Evolutionary conservation across 495 filamentous ascomycete species (phyloP), one percentile per base, ranked within the genome.

Genomic region (Aspergillus egyptiacus): DNA sequence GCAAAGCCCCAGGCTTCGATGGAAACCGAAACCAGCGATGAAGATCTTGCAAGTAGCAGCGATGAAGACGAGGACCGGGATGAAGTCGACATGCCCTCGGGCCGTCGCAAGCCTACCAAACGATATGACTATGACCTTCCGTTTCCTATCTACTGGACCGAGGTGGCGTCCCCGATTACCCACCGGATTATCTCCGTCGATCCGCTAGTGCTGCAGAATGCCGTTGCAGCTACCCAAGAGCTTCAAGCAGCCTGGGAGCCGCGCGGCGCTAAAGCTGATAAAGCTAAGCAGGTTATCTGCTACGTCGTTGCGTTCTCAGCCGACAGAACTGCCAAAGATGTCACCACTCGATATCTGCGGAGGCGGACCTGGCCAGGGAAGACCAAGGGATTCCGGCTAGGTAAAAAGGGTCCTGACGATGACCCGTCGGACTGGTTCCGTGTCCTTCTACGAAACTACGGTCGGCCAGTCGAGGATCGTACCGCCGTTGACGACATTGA

Each of bases 141-240:
- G 19, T 87, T 84, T 57, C 93, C 94, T 2, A 85, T 83, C 48
- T 99, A 96, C 67, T 99, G 94, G 93, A 83, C 84, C 2, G 93
- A 99, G 58, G 83, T 88, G 15, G 73, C 89, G 13, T 96, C 89
- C 0, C 83, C 89, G 0, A 73, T 85, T 11, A 87, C 87, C 2
- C 76, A 87, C 54, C 84, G 81, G 40, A 87, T 86, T 36, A 81
- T 90, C 28, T 70, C 89, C 0, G 84, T 96, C 3, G 87, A 94
- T 40, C 75, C 89, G 0, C 59, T 94, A 3, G 76, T 91, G 20
- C 70, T 85, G 1, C 77, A 78, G 19, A 75, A 81, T n/a, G 51
- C 83, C 4, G 71, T 93, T 4, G 86, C 78, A 14, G 80, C 72
- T 2, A 87, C 76, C 43, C 67, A 80, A 18, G 85, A 94, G 13